These are phyloP conservation scores for Sporothrix inflata DNA, from an alignment of 2,329 filamentous ascomycete genomes.

Conservation along the genomic window DNA sequence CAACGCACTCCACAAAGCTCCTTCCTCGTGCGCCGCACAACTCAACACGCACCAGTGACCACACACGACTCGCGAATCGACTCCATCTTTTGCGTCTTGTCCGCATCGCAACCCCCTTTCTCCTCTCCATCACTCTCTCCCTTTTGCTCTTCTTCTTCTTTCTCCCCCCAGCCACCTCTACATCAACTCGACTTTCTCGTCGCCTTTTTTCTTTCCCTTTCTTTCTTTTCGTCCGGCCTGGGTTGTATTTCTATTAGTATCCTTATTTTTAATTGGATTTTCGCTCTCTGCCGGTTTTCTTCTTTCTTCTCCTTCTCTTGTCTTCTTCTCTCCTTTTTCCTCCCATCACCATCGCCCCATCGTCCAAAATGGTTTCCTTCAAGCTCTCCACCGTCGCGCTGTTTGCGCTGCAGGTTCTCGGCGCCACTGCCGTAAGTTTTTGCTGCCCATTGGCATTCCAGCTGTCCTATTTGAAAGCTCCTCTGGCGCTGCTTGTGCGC, in stretches of 20 bases:
- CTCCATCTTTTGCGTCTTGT: slow-evolving; percentile 22
- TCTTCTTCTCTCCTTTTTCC: slow-evolving; percentile 25
- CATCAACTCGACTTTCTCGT: not conserved
- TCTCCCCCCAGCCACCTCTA: slow-evolving; percentile 12
- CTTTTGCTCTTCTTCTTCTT: slow-evolving; percentile 30
- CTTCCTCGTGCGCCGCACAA: slow-evolving; percentile 19
- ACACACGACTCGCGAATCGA: slow-evolving; percentile 19
- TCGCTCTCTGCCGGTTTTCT: slow-evolving; percentile 16
- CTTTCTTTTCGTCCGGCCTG: slow-evolving; percentile 20
- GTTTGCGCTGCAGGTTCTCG: slow-evolving; percentile 69
- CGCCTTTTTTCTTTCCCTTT: slow-evolving; percentile 20
- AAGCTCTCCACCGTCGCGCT: slow-evolving; percentile 73
- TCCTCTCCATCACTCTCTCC: slow-evolving; percentile 7
- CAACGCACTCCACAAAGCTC: not conserved
- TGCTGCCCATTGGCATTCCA: not conserved
- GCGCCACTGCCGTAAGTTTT: slow-evolving; percentile 63
- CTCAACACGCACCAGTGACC: not conserved
- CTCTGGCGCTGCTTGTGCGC: not conserved
- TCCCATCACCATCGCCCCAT: slow-evolving; percentile 22
- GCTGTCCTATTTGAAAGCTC: not conserved
- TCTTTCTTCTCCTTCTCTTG: slow-evolving; percentile 27
- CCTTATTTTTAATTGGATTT: slow-evolving; percentile 10
- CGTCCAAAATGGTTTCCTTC: slow-evolving; percentile 69
- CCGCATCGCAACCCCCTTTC: slow-evolving; percentile 22
- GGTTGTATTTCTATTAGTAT: not conserved